A percentile compares a stretch with the other conserved stretches of the same genome.
Conservation (phyloP, 2,329 filamentous ascomycete species). For the Alternaria conjuncta region DNA sequence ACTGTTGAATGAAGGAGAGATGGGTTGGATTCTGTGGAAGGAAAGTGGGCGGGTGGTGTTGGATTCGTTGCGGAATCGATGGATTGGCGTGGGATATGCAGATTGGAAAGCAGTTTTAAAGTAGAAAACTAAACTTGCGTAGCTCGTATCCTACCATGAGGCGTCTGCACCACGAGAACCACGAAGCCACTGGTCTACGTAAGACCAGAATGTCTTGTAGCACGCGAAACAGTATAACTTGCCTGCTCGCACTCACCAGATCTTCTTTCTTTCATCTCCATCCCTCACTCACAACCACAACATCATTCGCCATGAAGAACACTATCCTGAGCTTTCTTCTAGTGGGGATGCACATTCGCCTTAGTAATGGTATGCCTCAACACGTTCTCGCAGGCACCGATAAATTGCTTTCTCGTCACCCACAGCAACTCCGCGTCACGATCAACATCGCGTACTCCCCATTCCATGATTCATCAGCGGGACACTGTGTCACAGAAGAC, state of each 20-base stretch:
- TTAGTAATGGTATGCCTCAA: background rate
- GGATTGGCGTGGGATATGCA: background rate
- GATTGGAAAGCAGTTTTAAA: background rate
- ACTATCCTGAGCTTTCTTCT: background rate
- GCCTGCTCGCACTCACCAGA: background rate
- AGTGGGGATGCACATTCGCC: background rate
- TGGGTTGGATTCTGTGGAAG: background rate
- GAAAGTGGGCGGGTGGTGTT: background rate
- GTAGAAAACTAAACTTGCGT: background rate
- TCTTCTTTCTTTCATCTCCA: background rate
- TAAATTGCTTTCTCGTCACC: background rate
- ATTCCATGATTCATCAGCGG: background rate
- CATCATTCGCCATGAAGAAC: background rate
- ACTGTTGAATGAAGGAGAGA: too few species aligned
- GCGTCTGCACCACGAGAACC: background rate
- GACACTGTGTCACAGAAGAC: background rate
- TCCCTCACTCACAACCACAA: background rate
- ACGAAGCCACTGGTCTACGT: background rate
- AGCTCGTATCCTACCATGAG: background rate
- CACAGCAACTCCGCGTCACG: background rate
- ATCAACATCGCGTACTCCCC: background rate
- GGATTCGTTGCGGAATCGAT: background rate
- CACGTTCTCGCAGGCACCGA: background rate
- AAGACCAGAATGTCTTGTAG: background rate
- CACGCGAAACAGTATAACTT: background rate